Conservation (phyloP, 805 yeast genomes). For the Saturnispora kantuleensis region DNA sequence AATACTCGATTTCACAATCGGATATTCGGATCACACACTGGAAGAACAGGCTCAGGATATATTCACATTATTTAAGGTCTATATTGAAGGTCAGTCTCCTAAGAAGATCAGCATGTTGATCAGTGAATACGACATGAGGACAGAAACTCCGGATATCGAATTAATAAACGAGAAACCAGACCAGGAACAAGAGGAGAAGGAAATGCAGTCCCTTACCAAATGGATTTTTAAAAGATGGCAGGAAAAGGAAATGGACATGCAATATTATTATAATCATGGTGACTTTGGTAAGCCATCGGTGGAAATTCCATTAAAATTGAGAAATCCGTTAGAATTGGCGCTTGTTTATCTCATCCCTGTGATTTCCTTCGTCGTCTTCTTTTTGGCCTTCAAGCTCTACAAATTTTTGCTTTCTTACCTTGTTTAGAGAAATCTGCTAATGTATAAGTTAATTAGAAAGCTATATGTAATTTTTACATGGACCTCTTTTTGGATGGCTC, state of each 20-base stretch:
- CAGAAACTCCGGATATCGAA: conserved; percentile 21
- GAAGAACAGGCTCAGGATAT: conserved; percentile 68
- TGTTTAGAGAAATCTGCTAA: neutral
- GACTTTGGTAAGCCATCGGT: conserved; percentile 29
- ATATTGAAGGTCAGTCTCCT: conserved; percentile 67
- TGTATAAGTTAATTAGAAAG: neutral
- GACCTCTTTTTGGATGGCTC: conserved; percentile 36
- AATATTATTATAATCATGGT: conserved; percentile 48
- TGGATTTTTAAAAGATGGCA: conserved; percentile 75
- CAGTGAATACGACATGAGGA: conserved; percentile 39
- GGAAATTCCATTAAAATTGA: conserved; percentile 17
- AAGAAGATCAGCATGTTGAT: conserved; percentile 53
- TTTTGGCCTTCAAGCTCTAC: conserved; percentile 6
- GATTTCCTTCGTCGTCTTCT: conserved; percentile 5
- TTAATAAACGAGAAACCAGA: conserved; percentile 31
- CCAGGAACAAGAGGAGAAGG: conserved; percentile 31
- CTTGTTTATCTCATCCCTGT: conserved; percentile 22
- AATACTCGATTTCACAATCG: conserved; percentile 77
- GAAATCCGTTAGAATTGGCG: conserved; percentile 7
- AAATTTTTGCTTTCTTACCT: neutral
- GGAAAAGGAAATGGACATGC: conserved; percentile 67
- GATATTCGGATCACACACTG: conserved; percentile 59
- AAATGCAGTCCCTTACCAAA: conserved; percentile 43
- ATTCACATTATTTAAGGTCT: conserved; percentile 55
- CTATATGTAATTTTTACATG: conserved; percentile 15